phyloP scores from a whole-genome alignment of 2,329 filamentous ascomycete genomes.

The Fusarium lateritium region DNA sequence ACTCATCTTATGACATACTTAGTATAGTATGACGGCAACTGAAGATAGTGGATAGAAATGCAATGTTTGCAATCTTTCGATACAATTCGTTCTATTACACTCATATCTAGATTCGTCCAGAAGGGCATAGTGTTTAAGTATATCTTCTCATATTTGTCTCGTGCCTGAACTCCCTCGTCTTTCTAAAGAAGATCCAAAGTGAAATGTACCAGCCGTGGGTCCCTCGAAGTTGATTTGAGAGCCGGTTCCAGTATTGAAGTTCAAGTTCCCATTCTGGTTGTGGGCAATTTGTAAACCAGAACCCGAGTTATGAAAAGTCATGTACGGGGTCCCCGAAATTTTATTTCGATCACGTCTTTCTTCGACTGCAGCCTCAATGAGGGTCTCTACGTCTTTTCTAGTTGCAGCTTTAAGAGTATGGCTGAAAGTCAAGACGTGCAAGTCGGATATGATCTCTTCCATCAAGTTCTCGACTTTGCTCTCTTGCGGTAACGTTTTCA shows the following conservation, averaged over 20 bases:
- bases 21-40: no score
- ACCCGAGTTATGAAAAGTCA: not conserved
- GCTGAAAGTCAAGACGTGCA: not conserved
- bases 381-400: not conserved
- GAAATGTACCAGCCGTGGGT: not conserved
- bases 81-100: no score
- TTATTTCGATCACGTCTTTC: not conserved
- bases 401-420: not conserved
- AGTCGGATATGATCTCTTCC: not conserved
- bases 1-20: no score
- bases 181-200: not conserved
- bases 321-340: no score
- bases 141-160: not conserved
- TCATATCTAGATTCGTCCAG: no score
- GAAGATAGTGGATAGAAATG: no score
- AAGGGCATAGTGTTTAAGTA: not conserved
- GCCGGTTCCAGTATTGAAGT: slow-evolving; percentile 1
- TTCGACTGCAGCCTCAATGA: not conserved
- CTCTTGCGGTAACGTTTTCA: not conserved
- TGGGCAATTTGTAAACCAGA: not conserved
- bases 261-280: not conserved
- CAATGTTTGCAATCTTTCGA: no score
- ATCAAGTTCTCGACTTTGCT: not conserved
- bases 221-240: not conserved
- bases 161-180: not conserved